Conservation (phyloP, 2,329 filamentous ascomycete species). For the Aspergillus hortae region DNA sequence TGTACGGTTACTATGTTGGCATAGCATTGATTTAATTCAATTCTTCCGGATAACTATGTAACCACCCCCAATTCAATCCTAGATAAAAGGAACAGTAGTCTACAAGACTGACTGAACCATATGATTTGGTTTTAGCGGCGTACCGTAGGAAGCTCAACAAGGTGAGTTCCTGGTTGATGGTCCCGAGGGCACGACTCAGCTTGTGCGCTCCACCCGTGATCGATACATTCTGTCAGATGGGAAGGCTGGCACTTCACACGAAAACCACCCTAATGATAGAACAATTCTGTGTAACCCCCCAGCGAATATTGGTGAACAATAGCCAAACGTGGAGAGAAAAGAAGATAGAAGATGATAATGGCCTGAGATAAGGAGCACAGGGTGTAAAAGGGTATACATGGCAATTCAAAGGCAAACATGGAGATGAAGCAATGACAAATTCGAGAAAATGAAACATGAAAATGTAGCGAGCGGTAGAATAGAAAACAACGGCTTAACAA, state of each 20-base stretch:
- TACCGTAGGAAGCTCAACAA: background rate
- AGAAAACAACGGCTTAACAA: background rate
- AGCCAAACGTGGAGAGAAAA: too few relatives aligned
- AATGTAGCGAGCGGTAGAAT: background rate
- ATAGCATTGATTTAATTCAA: too few relatives aligned
- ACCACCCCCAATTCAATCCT: too few relatives aligned
- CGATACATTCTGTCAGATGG: background rate
- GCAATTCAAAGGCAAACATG: conserved; percentile 5
- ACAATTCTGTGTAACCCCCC: conserved; percentile 1
- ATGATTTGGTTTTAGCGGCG: background rate
- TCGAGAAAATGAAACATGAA: background rate
- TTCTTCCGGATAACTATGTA: too few relatives aligned
- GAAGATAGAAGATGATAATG: too few relatives aligned
- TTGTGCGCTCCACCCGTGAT: background rate
- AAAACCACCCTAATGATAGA: conserved; percentile 2
- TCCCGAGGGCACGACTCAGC: background rate
- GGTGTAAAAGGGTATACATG: conserved; percentile 17
- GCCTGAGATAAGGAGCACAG: too few relatives aligned
- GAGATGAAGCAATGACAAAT: background rate
- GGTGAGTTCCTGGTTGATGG: background rate
- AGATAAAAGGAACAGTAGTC: too few relatives aligned
- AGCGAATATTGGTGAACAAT: too few relatives aligned
- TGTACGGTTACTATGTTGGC: too few relatives aligned
- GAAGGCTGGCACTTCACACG: background rate
- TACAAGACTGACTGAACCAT: background rate